Evolutionary conservation across 2,329 filamentous ascomycete genomes (phyloP).

Genomic region (Talaromyces sp.): DNA sequence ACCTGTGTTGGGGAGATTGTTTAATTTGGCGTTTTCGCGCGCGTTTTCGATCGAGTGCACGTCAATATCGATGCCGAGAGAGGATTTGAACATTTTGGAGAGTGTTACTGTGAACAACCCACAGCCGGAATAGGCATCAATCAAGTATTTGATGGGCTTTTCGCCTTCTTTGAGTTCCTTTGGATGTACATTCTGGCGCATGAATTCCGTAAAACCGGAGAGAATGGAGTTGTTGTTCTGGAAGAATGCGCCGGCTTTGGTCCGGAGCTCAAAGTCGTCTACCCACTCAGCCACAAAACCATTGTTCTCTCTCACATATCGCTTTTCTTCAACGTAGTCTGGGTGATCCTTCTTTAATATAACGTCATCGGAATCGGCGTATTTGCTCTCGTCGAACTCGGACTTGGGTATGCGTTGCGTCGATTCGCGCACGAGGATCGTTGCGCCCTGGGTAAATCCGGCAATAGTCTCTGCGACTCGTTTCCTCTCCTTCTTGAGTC

Average conservation of each 20-base stretch:
- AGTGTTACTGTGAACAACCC: conserved; percentile 97
- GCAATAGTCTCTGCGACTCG: conserved; percentile 68
- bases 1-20: conserved; percentile 70
- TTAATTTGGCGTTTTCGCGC: conserved; percentile 72
- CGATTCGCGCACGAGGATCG: conserved; percentile 82
- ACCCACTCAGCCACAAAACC: conserved; percentile 84
- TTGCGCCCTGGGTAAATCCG: conserved; percentile 78
- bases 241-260: conserved; percentile 93
- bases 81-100: conserved; percentile 73
- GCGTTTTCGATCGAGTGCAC: conserved; percentile 75
- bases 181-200: conserved; percentile 74
- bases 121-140: conserved; percentile 96
- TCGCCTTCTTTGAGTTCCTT: conserved; percentile 32
- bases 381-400: conserved; percentile 16
- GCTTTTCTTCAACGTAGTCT: conserved; percentile 72
- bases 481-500: conserved; percentile 75
- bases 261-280: conserved; percentile 78
- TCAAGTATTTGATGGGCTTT: conserved; percentile 72
- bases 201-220: conserved; percentile 78
- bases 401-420: conserved; percentile 58
- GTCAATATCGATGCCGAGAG: conserved; percentile 88
- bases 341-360: conserved; percentile 58
- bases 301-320: conserved; percentile 83
- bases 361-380: conserved; percentile 42
- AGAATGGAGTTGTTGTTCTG: conserved; percentile 99